A percentile compares a stretch with the other conserved stretches of the same genome.
Conservation (phyloP, 768 basidiomycete species). For the Russula ochroleuca region DNA sequence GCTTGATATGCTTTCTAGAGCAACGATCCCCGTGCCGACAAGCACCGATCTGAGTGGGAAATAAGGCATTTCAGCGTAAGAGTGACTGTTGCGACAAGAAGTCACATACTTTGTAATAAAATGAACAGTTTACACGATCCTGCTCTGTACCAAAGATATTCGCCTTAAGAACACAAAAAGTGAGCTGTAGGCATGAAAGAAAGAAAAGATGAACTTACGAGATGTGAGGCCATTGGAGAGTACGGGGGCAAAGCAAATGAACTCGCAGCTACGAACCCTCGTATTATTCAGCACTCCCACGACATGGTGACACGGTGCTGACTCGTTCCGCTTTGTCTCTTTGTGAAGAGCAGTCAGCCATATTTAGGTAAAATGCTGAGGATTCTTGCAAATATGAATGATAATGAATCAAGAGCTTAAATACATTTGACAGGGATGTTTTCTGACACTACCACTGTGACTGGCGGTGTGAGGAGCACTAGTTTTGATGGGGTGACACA, state of each 20-base stretch:
- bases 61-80: slow-evolving; percentile 14
- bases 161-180: slow-evolving; percentile 46
- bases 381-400: too few relatives aligned
- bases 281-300: slow-evolving; percentile 24
- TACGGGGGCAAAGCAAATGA: neutral
- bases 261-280: neutral
- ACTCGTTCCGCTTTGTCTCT: too few relatives aligned
- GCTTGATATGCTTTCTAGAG: slow-evolving; percentile 96
- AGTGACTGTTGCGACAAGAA: neutral
- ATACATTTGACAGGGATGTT: too few relatives aligned
- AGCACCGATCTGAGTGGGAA: slow-evolving; percentile 78
- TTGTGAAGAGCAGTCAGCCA: too few relatives aligned
- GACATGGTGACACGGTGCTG: neutral
- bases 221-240: slow-evolving; percentile 61
- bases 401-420: too few relatives aligned
- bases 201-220: slow-evolving; percentile 45
- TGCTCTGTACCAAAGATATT: slow-evolving; percentile 96
- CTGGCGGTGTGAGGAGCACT: too few relatives aligned
- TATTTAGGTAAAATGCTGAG: too few relatives aligned
- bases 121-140: slow-evolving; percentile 97
- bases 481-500: too few relatives aligned
- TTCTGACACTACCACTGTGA: too few relatives aligned
- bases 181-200: neutral
- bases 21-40: slow-evolving; percentile 98
- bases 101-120: slow-evolving; percentile 85